Evolutionary conservation across 2,329 filamentous ascomycete species (phyloP).

Genomic region (Fusarium illudens): DNA sequence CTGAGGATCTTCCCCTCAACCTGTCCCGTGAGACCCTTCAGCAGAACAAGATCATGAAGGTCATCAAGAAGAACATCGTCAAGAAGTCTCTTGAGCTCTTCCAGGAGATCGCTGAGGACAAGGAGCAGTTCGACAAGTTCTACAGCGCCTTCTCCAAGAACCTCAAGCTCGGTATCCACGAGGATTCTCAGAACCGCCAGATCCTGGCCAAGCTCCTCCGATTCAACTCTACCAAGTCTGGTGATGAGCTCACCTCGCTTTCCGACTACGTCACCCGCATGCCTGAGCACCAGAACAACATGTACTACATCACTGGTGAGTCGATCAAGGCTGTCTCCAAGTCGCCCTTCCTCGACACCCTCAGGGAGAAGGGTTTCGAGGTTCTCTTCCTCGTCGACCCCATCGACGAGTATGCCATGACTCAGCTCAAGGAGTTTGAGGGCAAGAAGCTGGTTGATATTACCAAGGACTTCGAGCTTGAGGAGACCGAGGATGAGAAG

Average conservation of each 20-base stretch:
- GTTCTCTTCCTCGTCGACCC: slow-evolving; percentile 99
- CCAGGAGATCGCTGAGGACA: slow-evolving; percentile 98
- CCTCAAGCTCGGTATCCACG: slow-evolving; percentile 99
- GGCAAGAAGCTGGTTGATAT: slow-evolving; percentile 99
- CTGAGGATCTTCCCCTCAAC: slow-evolving; percentile 99
- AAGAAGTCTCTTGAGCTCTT: slow-evolving; percentile 99
- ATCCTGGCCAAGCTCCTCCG: slow-evolving; percentile 96
- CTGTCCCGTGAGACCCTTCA: slow-evolving; percentile 99
- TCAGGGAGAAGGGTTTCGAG: slow-evolving; percentile 99
- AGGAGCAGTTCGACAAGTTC: slow-evolving; percentile 99
- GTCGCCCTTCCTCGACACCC: slow-evolving; percentile 98
- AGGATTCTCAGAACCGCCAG: slow-evolving; percentile 96
- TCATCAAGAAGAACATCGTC: slow-evolving; percentile 99
- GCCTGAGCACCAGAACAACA: slow-evolving; percentile 99
- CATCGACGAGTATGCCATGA: slow-evolving; percentile 99
- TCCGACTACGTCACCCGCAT: slow-evolving; percentile 98
- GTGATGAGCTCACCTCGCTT: slow-evolving; percentile 93
- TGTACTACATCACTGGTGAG: slow-evolving; percentile 99
- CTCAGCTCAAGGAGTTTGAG: slow-evolving; percentile 99
- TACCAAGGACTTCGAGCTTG: slow-evolving; percentile 99
- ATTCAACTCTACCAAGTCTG: slow-evolving; percentile 99
- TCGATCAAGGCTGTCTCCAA: slow-evolving; percentile 97
- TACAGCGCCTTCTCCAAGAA: slow-evolving; percentile 99
- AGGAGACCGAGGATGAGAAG: slow-evolving; percentile 99
- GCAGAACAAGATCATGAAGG: slow-evolving; percentile 99